These are phyloP conservation scores for Logfia minima DNA, from an alignment of 129 eudicot species.

Conservation along the genomic window DNA sequence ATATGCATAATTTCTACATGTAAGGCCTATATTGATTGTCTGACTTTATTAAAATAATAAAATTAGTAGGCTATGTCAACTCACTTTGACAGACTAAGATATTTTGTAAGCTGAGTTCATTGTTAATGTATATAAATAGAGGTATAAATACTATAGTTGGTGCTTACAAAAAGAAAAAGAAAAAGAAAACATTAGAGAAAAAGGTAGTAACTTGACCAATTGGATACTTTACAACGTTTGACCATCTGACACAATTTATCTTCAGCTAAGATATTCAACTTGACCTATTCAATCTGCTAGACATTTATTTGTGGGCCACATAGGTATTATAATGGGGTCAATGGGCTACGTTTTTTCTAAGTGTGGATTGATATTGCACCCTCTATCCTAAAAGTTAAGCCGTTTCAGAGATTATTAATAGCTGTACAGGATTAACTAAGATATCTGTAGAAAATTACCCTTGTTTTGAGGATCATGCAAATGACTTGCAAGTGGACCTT, in stretches of 20 bases:
- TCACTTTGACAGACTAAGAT: too few relatives aligned
- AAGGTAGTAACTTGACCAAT: background rate
- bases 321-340: background rate
- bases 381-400: background rate
- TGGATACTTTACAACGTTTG: background rate
- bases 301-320: background rate
- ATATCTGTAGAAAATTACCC: slow-evolving; percentile 37
- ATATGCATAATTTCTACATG: background rate
- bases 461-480: slow-evolving; percentile 88
- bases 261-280: background rate
- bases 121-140: background rate
- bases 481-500: slow-evolving; percentile 86
- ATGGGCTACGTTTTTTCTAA: background rate
- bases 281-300: background rate
- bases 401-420: background rate
- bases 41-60: too few relatives aligned
- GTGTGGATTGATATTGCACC: background rate
- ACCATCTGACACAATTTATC: background rate
- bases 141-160: background rate
- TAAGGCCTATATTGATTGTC: background rate
- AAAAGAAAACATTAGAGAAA: background rate
- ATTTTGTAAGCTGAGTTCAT: too few relatives aligned
- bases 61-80: too few relatives aligned
- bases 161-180: background rate
- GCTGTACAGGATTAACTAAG: background rate